Evolutionary conservation across 306 rosid genomes (phyloP), one percentile per base, ranked within the genome.

Genomic region (Corylus avellana): DNA sequence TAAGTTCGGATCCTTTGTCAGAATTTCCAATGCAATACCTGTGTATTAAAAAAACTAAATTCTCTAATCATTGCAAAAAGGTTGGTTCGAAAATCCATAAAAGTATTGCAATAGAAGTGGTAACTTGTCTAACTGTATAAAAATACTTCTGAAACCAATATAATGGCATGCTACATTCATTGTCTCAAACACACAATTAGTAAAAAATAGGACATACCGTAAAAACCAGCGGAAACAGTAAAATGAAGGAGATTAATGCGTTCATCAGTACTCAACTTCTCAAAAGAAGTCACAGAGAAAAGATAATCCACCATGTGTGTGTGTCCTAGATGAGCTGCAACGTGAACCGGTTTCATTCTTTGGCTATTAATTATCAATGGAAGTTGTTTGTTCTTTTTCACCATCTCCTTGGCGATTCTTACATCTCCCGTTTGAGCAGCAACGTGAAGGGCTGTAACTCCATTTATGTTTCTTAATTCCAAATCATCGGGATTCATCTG

Each of bases 21-120:
- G 17, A 59, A 80, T 42, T 4, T 25, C 0, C 37, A 44, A 49
- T 20, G 84, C 79, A 47, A 76, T 46, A 57, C 79, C 84, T 84
- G 63, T n/a, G 18, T 39, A 25, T 11, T 0, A 61, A 10, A 22
- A 50, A 5, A 42, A 22, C 22, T 29, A 29, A 42, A 42, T 42
- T 42, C 46, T 42, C 46, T 4, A 7, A 42, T 42, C 44, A 39
- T 39, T 39, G 44, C 5, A 39, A 39, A 39, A 3, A 22, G 29
- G 42, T 58, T 1, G 12, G 51, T 8, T 47, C 8, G 50, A 22
- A 22, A 2, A 25, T 1, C 18, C 10, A 9, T 4, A 70, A 3
- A 51, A 55, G 22, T 22, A 29, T 29, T 29, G 32, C 32, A 29
- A 37, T 37, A 3, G 42, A 37, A 37, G 42, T 37, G 42, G 42